Percentiles rank a stretch among this genome's conserved stretches.
Conservation (phyloP, 2,329 filamentous ascomycete genomes). For the Drechslerella coelobrocha region DNA sequence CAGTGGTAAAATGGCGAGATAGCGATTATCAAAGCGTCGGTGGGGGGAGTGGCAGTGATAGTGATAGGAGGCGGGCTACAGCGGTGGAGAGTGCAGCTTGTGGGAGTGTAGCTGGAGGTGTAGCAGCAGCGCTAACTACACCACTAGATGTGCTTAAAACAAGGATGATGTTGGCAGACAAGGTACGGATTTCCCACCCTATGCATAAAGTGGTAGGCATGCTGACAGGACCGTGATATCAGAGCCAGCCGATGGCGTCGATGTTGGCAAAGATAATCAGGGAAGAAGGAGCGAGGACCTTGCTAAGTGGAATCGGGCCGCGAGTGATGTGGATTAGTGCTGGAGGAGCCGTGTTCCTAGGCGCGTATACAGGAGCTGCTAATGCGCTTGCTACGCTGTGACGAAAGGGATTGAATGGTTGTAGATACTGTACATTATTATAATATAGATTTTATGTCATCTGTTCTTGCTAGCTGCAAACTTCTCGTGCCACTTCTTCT, state of each 20-base stretch:
- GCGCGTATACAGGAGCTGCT: slow-evolving; percentile 58
- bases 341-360: slow-evolving; percentile 91
- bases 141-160: slow-evolving; percentile 97
- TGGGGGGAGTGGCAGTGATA: slow-evolving; percentile 54
- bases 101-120: slow-evolving; percentile 80
- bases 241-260: slow-evolving; percentile 46
- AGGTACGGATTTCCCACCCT: slow-evolving; percentile 67
- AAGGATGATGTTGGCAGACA: slow-evolving; percentile 85
- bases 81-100: slow-evolving; percentile 83
- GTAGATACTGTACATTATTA: slow-evolving; percentile 24
- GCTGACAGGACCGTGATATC: slow-evolving; percentile 9
- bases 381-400: slow-evolving; percentile 43
- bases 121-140: slow-evolving; percentile 87
- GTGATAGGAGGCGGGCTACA: slow-evolving; percentile 63
- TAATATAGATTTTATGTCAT: slow-evolving; percentile 13
- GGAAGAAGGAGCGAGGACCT: slow-evolving; percentile 60
- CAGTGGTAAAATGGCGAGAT: slow-evolving; percentile 62
- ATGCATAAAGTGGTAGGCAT: not conserved
- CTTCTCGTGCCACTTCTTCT: slow-evolving; percentile 49
- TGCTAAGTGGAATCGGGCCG: slow-evolving; percentile 70
- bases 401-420: not conserved
- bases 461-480: slow-evolving; percentile 45
- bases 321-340: slow-evolving; percentile 93
- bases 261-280: slow-evolving; percentile 54
- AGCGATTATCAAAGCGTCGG: too few species aligned